These are phyloP conservation scores for Ustilago nuda DNA, from an alignment of 1,284 basidiomycete genomes.

Conservation along the genomic window DNA sequence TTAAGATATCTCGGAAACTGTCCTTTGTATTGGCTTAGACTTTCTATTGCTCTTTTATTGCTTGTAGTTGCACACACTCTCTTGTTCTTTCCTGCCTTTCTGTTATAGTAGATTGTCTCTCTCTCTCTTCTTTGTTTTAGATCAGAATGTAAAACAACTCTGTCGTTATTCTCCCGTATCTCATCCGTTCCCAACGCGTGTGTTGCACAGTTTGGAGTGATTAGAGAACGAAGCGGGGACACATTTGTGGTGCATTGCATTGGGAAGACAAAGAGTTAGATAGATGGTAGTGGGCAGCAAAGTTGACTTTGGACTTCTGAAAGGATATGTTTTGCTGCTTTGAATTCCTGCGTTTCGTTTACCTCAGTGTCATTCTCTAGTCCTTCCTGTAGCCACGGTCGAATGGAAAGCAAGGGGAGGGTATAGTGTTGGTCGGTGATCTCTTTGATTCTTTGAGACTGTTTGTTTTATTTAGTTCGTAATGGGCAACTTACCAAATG, in stretches of 20 bases:
- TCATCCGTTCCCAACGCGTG: no score
- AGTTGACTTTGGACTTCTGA: neutral
- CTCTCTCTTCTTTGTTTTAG: no score
- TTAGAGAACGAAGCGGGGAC: no score
- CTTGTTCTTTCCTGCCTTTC: neutral
- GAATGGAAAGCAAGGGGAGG: neutral
- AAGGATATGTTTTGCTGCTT: conserved; percentile 15
- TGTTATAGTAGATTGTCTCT: neutral
- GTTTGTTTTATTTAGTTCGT: no score
- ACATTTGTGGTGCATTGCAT: no score
- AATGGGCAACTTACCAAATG: conserved; percentile 44
- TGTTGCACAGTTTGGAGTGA: neutral
- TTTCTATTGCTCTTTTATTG: neutral
- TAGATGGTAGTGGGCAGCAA: conserved; percentile 3
- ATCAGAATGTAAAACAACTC: no score
- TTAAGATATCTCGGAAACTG: neutral
- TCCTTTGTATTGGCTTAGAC: neutral
- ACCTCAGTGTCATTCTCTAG: conserved; percentile 4
- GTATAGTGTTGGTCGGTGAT: neutral
- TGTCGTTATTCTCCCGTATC: no score
- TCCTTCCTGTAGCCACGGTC: conserved; percentile 14
- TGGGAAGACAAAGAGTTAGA: neutral
- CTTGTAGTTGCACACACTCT: neutral
- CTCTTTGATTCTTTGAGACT: neutral
- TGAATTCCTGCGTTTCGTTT: conserved; percentile 6